Evolutionary conservation across 2,329 filamentous ascomycete species (phyloP).

Genomic region (Claviceps sp.): DNA sequence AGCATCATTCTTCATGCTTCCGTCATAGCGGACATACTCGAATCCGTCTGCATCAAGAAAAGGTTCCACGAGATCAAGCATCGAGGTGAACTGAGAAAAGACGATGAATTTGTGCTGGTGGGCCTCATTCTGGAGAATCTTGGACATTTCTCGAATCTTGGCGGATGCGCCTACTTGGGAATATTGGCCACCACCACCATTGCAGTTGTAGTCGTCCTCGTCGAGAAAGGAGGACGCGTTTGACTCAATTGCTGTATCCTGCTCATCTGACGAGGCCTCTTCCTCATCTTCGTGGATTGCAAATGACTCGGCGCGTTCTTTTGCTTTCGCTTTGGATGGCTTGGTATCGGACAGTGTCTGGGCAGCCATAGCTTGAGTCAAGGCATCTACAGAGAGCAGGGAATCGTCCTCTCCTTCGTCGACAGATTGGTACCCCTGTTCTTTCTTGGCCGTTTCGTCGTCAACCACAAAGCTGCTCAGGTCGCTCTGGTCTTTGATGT

Average conservation of each 20-base stretch:
- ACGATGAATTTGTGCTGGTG: conserved; percentile 90
- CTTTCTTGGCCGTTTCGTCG: conserved; percentile 29
- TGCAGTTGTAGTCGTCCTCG: conserved; percentile 18
- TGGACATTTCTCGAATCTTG: conserved; percentile 78
- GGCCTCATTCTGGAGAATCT: conserved; percentile 67
- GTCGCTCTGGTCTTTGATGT: conserved; percentile 32
- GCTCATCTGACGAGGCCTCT: conserved; percentile 14
- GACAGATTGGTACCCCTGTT: conserved; percentile 14
- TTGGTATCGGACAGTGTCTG: conserved; percentile 21
- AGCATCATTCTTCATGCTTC: conserved; percentile 83
- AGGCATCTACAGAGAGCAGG: conserved; percentile 20
- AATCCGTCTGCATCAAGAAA: conserved; percentile 67
- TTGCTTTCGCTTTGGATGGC: not conserved
- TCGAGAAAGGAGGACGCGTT: conserved; percentile 13
- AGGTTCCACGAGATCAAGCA: conserved; percentile 92
- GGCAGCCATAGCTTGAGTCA: conserved; percentile 24
- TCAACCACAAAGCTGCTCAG: conserved; percentile 42
- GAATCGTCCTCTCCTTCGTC: conserved; percentile 19
- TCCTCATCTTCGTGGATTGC: conserved; percentile 17
- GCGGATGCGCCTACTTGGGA: conserved; percentile 55
- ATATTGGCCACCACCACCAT: conserved; percentile 15
- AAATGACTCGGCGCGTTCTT: conserved; percentile 15
- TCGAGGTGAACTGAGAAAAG: conserved; percentile 95
- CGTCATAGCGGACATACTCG: conserved; percentile 81
- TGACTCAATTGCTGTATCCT: conserved; percentile 28